phyloP scores from a whole-genome alignment of 495 filamentous ascomycete species.

The Hypoxylon cercidicola region DNA sequence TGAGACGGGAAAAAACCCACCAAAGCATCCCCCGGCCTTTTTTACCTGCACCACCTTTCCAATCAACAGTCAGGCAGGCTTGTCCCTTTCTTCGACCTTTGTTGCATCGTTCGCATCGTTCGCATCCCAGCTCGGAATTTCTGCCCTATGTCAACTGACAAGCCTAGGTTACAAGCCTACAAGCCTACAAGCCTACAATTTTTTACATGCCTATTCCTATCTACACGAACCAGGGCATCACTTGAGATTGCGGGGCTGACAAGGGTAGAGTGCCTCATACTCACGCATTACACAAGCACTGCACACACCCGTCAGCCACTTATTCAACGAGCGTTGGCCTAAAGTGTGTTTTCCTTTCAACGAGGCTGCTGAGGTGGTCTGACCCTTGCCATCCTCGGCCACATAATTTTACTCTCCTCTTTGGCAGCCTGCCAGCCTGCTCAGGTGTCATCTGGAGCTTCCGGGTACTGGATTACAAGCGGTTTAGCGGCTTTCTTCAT shows the following conservation, averaged over 20 bases:
- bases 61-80: slow-evolving; percentile 1
- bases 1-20: slow-evolving; percentile 12
- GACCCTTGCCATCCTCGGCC: slow-evolving; percentile 43
- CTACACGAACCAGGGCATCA: background rate
- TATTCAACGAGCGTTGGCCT: slow-evolving; percentile 20
- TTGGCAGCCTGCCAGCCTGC: slow-evolving; percentile 20
- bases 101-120: too few relatives aligned
- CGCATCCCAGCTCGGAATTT: too few relatives aligned
- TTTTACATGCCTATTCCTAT: too few relatives aligned
- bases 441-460: too few relatives aligned
- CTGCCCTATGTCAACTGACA: background rate
- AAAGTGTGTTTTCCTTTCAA: slow-evolving; percentile 9
- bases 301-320: slow-evolving; percentile 21
- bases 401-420: slow-evolving; percentile 44
- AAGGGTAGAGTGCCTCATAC: slow-evolving; percentile 22
- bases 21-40: slow-evolving; percentile 16
- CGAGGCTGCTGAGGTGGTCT: slow-evolving; percentile 50
- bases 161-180: too few relatives aligned
- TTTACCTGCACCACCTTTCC: slow-evolving; percentile 8
- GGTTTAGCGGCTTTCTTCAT: slow-evolving; percentile 23
- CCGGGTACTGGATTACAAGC: background rate
- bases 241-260: slow-evolving; percentile 30
- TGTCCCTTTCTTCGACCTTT: background rate
- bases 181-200: too few relatives aligned
- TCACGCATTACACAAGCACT: background rate